A percentile compares a stretch with the other conserved stretches of the same genome.
Conservation (phyloP, 2,329 filamentous ascomycete genomes). For the Penicillium corylophilum region DNA sequence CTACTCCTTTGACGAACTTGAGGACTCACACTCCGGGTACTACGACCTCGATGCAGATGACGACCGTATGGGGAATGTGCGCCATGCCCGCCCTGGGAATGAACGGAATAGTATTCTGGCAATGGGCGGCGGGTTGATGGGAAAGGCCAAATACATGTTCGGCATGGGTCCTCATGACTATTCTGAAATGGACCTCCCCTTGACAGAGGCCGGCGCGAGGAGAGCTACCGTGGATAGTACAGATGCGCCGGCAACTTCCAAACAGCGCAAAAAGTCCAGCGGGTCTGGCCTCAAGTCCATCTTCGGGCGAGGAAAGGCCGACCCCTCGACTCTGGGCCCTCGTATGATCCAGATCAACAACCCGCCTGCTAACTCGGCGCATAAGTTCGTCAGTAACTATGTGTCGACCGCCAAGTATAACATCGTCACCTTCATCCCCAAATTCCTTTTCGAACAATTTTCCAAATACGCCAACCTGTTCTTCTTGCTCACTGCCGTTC, state of each 20-base stretch:
- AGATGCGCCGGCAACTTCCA: constrained; percentile 43
- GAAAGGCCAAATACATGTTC: constrained; percentile 83
- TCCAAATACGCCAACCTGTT: constrained; percentile 99
- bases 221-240: constrained; percentile 47
- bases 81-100: constrained; percentile 57
- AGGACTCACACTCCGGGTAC: constrained; percentile 76
- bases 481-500: constrained; percentile 92
- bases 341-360: constrained; percentile 96
- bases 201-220: constrained; percentile 72
- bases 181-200: constrained; percentile 95
- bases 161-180: constrained; percentile 76
- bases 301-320: constrained; percentile 77
- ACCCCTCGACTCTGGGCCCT: constrained; percentile 87
- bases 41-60: constrained; percentile 67
- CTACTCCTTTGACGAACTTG: constrained; percentile 83
- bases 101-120: constrained; percentile 87
- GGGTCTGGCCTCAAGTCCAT: constrained; percentile 86
- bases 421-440: constrained; percentile 84
- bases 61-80: constrained; percentile 53
- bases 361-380: constrained; percentile 80
- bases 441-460: constrained; percentile 97
- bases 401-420: constrained; percentile 99
- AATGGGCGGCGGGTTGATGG: constrained; percentile 82
- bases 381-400: constrained; percentile 94
- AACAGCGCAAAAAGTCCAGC: constrained; percentile 61